These are phyloP conservation scores for Canariomyces notabilis DNA, from an alignment of 2,329 filamentous ascomycete species.

Conservation along the genomic window DNA sequence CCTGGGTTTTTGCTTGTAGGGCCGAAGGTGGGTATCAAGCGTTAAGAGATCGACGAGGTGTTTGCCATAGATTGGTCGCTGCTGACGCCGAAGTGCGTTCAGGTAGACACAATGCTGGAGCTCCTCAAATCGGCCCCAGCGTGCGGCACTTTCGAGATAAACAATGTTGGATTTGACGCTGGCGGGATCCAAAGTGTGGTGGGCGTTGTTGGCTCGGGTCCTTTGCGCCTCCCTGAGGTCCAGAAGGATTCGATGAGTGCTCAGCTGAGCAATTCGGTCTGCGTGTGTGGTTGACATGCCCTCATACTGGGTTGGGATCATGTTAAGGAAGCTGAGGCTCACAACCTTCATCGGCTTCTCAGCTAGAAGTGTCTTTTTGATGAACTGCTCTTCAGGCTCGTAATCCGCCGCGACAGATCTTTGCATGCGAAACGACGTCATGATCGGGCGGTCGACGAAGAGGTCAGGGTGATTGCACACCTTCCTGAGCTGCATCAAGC, in stretches of 20 bases:
- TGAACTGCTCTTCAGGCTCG: slow-evolving; percentile 63
- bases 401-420: slow-evolving; percentile 72
- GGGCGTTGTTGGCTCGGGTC: slow-evolving; percentile 50
- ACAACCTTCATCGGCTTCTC: slow-evolving; percentile 58
- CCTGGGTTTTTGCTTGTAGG: slow-evolving; percentile 55
- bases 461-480: slow-evolving; percentile 98
- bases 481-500: slow-evolving; percentile 93
- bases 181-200: slow-evolving; percentile 55
- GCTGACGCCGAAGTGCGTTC: slow-evolving; percentile 74
- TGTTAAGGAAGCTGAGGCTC: slow-evolving; percentile 71
- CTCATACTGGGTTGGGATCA: slow-evolving; percentile 69
- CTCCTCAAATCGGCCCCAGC: slow-evolving; percentile 68
- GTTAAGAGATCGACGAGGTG: slow-evolving; percentile 71
- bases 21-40: slow-evolving; percentile 55
- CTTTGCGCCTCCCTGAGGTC: slow-evolving; percentile 69
- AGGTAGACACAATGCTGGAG: slow-evolving; percentile 76
- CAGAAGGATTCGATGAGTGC: slow-evolving; percentile 64
- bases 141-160: slow-evolving; percentile 65
- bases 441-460: slow-evolving; percentile 92
- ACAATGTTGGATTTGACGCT: slow-evolving; percentile 65
- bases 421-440: slow-evolving; percentile 91
- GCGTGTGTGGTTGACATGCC: slow-evolving; percentile 50
- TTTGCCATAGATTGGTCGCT: slow-evolving; percentile 75
- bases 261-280: slow-evolving; percentile 58
- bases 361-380: slow-evolving; percentile 62